Percentiles rank a stretch among this genome's conserved stretches.
Evolutionary conservation across 106 monocot species (phyloP).

Genomic region (Apostasia ramifera): DNA sequence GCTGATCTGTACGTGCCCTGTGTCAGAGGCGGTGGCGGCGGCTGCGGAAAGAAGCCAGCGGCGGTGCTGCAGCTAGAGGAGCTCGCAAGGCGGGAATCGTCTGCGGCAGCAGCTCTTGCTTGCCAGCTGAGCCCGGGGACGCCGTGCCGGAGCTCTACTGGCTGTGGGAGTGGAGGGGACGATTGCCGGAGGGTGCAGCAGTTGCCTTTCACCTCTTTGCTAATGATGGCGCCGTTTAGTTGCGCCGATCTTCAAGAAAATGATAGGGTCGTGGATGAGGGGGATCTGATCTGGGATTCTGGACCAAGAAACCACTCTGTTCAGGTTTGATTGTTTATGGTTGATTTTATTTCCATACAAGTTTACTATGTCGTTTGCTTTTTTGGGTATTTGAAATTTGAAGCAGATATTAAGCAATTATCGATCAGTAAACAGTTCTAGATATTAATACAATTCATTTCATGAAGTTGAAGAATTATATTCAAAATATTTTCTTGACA

Average conservation of each 20-base stretch:
- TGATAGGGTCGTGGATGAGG: conserved; percentile 33
- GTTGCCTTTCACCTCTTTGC: conserved; percentile 49
- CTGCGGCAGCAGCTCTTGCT: background rate
- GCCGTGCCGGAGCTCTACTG: conserved; percentile 22
- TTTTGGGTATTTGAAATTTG: background rate
- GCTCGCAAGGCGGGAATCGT: conserved; percentile 32
- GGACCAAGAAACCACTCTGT: conserved; percentile 21
- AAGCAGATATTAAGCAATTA: background rate
- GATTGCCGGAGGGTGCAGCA: conserved; percentile 4
- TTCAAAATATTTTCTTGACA: background rate
- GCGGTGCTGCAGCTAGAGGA: conserved; percentile 60
- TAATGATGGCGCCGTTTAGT: conserved; percentile 31
- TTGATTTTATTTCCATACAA: background rate
- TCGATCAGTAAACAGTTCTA: too few species aligned
- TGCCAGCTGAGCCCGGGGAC: conserved; percentile 24
- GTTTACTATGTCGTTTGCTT: background rate
- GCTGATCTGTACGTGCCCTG: conserved; percentile 22
- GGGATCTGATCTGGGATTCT: conserved; percentile 35
- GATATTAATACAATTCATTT: too few species aligned
- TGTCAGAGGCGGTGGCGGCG: background rate
- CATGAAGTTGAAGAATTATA: background rate
- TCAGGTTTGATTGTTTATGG: conserved; percentile 40
- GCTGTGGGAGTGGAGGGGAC: conserved; percentile 10
- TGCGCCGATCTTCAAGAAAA: conserved; percentile 22
- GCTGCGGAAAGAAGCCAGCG: background rate